Evolutionary conservation across 2,329 filamentous ascomycete species (phyloP).

Genomic region (Zalaria sp.): DNA sequence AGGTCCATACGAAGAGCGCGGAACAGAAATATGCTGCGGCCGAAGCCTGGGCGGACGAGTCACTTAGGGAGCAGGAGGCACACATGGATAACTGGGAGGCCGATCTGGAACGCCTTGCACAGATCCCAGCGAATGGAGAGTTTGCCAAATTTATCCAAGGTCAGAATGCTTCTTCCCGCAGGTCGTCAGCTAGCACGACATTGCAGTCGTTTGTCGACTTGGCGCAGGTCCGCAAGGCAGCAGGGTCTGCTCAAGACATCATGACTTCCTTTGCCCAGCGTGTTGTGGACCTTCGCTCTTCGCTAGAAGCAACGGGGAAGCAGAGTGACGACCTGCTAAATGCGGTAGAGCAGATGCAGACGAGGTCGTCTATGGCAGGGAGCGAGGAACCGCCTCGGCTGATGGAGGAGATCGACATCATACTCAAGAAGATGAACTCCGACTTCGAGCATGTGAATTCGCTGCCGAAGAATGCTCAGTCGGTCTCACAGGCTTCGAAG

Average conservation of each 20-base stretch:
- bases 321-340: conserved; percentile 30
- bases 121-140: conserved; percentile 48
- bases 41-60: conserved; percentile 54
- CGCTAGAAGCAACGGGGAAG: conserved; percentile 25
- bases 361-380: conserved; percentile 41
- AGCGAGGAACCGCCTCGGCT: conserved; percentile 53
- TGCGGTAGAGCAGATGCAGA: conserved; percentile 30
- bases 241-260: conserved; percentile 48
- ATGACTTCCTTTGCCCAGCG: conserved; percentile 49
- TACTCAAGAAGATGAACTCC: conserved; percentile 73
- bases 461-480: conserved; percentile 53
- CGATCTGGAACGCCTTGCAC: conserved; percentile 50
- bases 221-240: conserved; percentile 58
- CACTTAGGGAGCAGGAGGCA: conserved; percentile 52
- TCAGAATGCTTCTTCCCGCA: conserved; percentile 14
- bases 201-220: conserved; percentile 65
- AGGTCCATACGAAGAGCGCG: conserved; percentile 56
- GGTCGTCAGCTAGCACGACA: conserved; percentile 35
- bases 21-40: conserved; percentile 59
- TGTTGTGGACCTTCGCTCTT: conserved; percentile 25
- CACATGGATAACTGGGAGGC: conserved; percentile 54
- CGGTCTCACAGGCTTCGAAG: conserved; percentile 46
- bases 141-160: conserved; percentile 40
- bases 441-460: conserved; percentile 68
- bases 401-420: conserved; percentile 70